Percentiles rank a stretch among this genome's conserved stretches.
These are phyloP conservation scores for Nemania abortiva DNA, from an alignment of 2,329 filamentous ascomycete genomes.

Conservation along the genomic window DNA sequence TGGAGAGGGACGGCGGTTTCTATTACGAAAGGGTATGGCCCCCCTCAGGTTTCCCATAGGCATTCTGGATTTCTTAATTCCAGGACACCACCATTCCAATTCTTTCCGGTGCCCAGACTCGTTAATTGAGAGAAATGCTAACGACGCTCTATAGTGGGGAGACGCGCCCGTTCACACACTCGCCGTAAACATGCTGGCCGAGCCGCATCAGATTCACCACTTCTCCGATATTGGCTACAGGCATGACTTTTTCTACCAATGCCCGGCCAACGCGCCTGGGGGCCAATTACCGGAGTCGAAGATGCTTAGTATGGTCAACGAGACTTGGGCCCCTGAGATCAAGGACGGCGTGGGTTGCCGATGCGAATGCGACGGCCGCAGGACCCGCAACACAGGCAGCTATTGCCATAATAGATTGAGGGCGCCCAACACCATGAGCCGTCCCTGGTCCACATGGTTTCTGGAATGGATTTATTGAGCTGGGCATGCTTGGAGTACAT, in stretches of 20 bases:
- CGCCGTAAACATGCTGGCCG: constrained; percentile 57
- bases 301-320: constrained; percentile 47
- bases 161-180: constrained; percentile 60
- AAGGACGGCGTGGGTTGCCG: constrained; percentile 57
- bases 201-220: constrained; percentile 58
- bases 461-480: constrained; percentile 44
- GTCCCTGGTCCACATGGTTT: constrained; percentile 53
- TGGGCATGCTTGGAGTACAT: background rate
- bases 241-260: constrained; percentile 54
- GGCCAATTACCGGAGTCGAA: constrained; percentile 53
- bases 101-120: background rate
- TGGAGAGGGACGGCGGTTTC: constrained; percentile 58
- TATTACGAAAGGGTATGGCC: constrained; percentile 57
- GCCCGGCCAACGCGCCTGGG: constrained; percentile 54
- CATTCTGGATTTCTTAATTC: background rate
- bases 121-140: constrained; percentile 13
- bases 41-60: background rate
- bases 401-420: constrained; percentile 56
- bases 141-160: constrained; percentile 53
- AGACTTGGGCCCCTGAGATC: constrained; percentile 49
- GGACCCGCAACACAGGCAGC: constrained; percentile 50
- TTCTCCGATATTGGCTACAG: constrained; percentile 59
- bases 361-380: constrained; percentile 56
- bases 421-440: constrained; percentile 51
- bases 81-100: background rate